Conservation (phyloP, 2,329 filamentous ascomycete genomes). For the Domatiomyces catenatus region DNA sequence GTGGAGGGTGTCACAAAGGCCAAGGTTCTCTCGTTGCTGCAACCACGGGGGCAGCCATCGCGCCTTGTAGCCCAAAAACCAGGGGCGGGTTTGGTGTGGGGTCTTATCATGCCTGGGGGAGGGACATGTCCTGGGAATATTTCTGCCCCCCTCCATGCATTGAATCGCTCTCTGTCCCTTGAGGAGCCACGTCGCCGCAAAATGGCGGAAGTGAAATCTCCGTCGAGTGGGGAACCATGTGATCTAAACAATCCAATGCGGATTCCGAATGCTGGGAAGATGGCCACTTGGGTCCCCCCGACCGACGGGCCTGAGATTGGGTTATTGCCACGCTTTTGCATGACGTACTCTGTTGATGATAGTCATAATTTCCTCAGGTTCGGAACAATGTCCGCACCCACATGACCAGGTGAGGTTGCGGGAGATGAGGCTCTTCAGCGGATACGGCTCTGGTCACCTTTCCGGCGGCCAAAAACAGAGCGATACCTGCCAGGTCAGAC, state of each 20-base stretch:
- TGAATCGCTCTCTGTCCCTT: not conserved
- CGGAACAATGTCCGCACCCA: not conserved
- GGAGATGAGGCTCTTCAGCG: not conserved
- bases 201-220: not conserved
- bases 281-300: not conserved
- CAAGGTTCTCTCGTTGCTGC: not conserved
- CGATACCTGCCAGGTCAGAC: not conserved
- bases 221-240: not conserved
- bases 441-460: not conserved
- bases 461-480: not conserved
- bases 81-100: not conserved
- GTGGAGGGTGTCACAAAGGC: not conserved
- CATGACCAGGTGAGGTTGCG: not conserved
- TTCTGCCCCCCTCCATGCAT: not conserved
- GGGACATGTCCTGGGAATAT: not conserved
- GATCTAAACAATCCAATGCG: not conserved
- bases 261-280: not conserved
- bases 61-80: not conserved
- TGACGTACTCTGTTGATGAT: not conserved
- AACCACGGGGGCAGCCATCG: not conserved
- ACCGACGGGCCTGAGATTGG: not conserved
- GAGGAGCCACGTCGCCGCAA: not conserved
- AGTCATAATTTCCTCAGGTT: not conserved
- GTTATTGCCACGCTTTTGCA: not conserved
- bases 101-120: not conserved